Conservation (phyloP, 805 yeast genomes). For the Ogataea angusta region DNA sequence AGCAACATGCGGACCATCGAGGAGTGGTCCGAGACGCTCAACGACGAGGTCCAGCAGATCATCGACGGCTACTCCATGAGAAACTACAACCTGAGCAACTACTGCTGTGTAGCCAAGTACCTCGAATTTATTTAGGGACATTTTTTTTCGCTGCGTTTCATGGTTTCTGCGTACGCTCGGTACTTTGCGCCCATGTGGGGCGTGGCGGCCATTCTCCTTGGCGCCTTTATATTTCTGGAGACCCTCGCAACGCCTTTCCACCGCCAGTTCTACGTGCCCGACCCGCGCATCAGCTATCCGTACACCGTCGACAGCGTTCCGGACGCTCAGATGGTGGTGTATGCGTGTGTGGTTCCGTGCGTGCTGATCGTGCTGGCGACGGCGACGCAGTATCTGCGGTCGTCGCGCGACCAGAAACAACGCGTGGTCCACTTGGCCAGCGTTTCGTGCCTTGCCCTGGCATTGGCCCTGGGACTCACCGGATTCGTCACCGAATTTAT, state of each 20-base stretch:
- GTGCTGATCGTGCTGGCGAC: not conserved
- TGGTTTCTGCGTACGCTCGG: not conserved
- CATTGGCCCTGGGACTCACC: constrained; percentile 40
- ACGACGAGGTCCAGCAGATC: constrained; percentile 19
- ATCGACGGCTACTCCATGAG: constrained; percentile 30
- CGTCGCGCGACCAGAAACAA: constrained; percentile 10
- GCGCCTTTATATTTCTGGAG: not conserved
- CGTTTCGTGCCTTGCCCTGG: constrained; percentile 37
- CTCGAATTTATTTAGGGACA: constrained; percentile 13
- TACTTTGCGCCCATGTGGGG: not conserved
- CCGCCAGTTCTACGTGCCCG: constrained; percentile 2
- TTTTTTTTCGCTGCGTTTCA: not conserved
- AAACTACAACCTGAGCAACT: constrained; percentile 27
- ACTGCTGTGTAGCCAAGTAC: constrained; percentile 17
- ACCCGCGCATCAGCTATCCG: constrained; percentile 4
- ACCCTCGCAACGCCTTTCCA: not conserved
- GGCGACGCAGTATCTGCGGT: not conserved
- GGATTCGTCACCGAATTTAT: constrained; percentile 65
- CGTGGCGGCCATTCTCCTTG: not conserved
- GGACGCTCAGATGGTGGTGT: not conserved
- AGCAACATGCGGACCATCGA: constrained; percentile 20
- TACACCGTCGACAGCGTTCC: constrained; percentile 3
- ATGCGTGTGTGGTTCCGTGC: not conserved
- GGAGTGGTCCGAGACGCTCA: constrained; percentile 23
- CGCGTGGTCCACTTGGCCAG: constrained; percentile 37